phyloP scores from a whole-genome alignment of 352 stramenopile species.

The Phytophthora europaea region DNA sequence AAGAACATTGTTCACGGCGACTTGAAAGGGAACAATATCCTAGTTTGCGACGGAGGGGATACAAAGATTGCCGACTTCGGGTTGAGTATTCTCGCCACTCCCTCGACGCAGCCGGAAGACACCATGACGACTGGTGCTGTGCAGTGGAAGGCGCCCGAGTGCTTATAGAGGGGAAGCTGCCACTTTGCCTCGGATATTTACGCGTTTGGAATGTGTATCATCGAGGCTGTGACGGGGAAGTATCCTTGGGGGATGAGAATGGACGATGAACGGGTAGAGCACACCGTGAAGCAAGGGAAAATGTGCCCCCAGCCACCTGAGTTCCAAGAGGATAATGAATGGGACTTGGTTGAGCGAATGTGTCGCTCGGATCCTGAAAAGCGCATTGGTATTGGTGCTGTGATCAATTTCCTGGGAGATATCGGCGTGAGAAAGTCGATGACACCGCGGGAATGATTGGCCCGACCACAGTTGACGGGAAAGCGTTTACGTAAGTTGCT shows the following conservation, averaged over 20 bases:
- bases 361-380: neutral
- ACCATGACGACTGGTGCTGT: neutral
- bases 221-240: neutral
- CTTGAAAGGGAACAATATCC: slow-evolving; percentile 13
- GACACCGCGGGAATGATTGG: neutral
- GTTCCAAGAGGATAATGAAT: neutral
- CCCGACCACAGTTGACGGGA: neutral
- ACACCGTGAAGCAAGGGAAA: neutral
- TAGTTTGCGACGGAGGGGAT: neutral
- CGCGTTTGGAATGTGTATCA: slow-evolving; percentile 11
- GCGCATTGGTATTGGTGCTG: neutral
- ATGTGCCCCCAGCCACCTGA: neutral
- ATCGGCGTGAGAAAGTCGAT: neutral
- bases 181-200: slow-evolving; percentile 15
- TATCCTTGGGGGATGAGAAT: slow-evolving; percentile 1
- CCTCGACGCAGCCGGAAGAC: neutral
- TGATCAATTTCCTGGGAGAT: neutral
- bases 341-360: neutral
- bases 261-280: too few relatives aligned
- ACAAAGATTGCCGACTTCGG: slow-evolving; percentile 14
- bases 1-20: slow-evolving; percentile 6
- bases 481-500: too few relatives aligned
- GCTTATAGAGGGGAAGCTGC: neutral
- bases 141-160: slow-evolving; percentile 6
- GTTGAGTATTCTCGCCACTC: slow-evolving; percentile 3